phyloP scores from a whole-genome alignment of 768 basidiomycete genomes.

The Phlebiopsis gigantea region DNA sequence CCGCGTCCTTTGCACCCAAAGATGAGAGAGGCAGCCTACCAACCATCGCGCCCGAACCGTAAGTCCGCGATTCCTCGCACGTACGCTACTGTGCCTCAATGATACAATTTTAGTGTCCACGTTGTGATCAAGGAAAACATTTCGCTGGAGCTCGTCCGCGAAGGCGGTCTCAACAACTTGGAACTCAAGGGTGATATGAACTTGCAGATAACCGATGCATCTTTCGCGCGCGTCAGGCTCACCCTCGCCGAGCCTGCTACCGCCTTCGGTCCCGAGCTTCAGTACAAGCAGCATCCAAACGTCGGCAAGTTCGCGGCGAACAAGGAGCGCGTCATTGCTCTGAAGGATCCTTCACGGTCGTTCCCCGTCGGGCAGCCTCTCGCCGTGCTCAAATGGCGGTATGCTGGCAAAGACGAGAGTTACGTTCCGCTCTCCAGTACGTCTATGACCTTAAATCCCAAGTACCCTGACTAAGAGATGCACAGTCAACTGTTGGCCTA shows the following conservation, averaged over 20 bases:
- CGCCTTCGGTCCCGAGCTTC: constrained; percentile 64
- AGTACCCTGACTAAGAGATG: neutral
- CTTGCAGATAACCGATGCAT: constrained; percentile 74
- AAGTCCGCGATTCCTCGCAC: constrained; percentile 1
- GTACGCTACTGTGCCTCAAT: neutral
- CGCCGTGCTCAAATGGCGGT: constrained; percentile 90
- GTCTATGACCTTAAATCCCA: constrained; percentile 23
- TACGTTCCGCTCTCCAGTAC: constrained; percentile 87
- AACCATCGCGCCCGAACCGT: constrained; percentile 75
- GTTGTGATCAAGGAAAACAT: constrained; percentile 80
- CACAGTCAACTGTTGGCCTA: constrained; percentile 95
- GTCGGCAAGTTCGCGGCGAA: constrained; percentile 80
- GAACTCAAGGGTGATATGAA: constrained; percentile 96
- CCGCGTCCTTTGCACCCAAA: constrained; percentile 35
- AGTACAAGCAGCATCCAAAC: constrained; percentile 97
- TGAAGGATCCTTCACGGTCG: constrained; percentile 76
- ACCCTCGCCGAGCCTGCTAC: constrained; percentile 50
- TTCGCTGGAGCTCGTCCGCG: constrained; percentile 75
- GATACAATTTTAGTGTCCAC: constrained; percentile 60
- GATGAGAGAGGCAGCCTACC: constrained; percentile 63
- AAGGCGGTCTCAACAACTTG: constrained; percentile 86
- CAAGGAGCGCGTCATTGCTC: constrained; percentile 60
- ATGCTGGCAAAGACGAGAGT: constrained; percentile 86
- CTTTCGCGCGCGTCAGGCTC: constrained; percentile 67
- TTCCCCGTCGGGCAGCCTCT: constrained; percentile 89